Evolutionary conservation across 257 asterid species (phyloP).

Genomic region (Solanum boliviense): DNA sequence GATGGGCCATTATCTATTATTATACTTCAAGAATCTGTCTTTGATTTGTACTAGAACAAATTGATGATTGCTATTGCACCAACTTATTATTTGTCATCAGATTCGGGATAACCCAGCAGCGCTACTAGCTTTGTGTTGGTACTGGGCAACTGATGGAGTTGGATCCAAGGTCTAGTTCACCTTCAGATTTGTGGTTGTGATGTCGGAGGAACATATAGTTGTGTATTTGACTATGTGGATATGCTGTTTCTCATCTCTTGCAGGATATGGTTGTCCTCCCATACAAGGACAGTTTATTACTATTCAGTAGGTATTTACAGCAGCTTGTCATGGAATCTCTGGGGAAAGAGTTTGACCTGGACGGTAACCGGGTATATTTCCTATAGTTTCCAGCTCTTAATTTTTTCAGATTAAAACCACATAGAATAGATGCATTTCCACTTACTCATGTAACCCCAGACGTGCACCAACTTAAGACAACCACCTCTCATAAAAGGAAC

Average conservation of each 20-base stretch:
- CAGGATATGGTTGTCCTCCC: conserved; percentile 99
- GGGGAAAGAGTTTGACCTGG: conserved; percentile 95
- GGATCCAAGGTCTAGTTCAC: conserved; percentile 75
- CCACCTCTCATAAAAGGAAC: not conserved
- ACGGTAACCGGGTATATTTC: conserved; percentile 81
- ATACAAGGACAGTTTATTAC: conserved; percentile 87
- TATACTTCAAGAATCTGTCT: not conserved
- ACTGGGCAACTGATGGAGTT: conserved; percentile 89
- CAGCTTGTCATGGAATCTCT: conserved; percentile 99
- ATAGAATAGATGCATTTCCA: not conserved
- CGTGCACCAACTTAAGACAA: not conserved
- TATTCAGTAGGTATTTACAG: conserved; percentile 93
- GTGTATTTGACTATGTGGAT: not conserved
- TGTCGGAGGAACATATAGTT: not conserved
- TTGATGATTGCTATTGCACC: not conserved
- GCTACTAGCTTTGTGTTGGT: conserved; percentile 91
- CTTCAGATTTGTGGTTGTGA: not conserved
- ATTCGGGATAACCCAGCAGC: conserved; percentile 90
- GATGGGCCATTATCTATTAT: not conserved
- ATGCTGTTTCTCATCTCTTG: conserved; percentile 7
- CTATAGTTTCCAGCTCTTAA: not conserved
- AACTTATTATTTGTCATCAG: conserved; percentile 25
- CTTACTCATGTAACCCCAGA: not conserved
- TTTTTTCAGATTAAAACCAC: not conserved
- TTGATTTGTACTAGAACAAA: not conserved